Base-by-base conservation (phyloP, 2,329 filamentous ascomycete genomes). In the Sporothrix curviconia region DNA sequence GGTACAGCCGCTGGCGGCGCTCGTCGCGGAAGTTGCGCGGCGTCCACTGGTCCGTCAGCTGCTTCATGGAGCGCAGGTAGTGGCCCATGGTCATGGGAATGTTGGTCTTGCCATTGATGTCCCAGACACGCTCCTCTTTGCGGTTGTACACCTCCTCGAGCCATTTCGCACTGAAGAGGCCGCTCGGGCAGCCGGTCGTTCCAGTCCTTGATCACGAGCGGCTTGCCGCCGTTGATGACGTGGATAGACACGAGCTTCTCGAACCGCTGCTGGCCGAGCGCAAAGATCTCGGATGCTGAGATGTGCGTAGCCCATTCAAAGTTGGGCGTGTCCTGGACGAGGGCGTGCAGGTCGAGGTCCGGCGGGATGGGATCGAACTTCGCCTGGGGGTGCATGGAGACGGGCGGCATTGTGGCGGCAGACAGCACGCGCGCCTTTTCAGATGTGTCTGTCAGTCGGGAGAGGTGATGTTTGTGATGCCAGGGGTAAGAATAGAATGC, bases 341-440 rank as follows among this genome's bases (percentile, higher is more conserved):
- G 77, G 1, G 75, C 74, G 39, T 83, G 75, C 15, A 97, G 77
- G 68, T 97, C 87, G 58, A 97, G 83, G 66, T 92, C 84, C 0
- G 92, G 92, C 0, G 91, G 83, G 47, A 97, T 89, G 1, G 92
- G 92, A 70, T 95, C 90, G 71, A 97, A 97, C 53, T 91, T 90
- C 15, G 91, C 90, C 67, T 90, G 86, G 1, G 90, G 90, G 65
- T 92, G 85, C 59, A 86, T 77, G 14, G 87, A 79, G 15, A 78
- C 75, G 19, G 46, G 40, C 56, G 89, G 87, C 91, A 96, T 96
- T 28, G 66, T 79, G 66, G 42, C 55, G 44, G n/a, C n/a, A n/a
- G n/a, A n/a, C n/a, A n/a, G n/a, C n/a, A 28, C 44, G 28, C 30
- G 51, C 28, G 44, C 39, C n/a, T n/a, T n/a, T n/a, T n/a, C n/a